Conservation (phyloP, 805 yeast genomes). For the Pichia ethanolica region DNA sequence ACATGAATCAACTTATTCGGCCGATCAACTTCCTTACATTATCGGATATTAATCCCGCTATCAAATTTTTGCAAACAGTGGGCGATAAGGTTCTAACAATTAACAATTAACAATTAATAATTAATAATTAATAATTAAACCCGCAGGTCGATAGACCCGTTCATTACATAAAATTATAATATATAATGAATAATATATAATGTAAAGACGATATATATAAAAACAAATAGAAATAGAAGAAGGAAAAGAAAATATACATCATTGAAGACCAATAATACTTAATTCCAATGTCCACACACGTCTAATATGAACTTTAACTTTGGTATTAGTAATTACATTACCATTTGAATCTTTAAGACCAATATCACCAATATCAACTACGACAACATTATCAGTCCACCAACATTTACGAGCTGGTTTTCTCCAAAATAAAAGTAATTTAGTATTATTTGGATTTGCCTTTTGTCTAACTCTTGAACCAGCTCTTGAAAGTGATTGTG, state of each 20-base stretch:
- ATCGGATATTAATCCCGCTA: too few relatives aligned
- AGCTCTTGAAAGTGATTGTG: slow-evolving; percentile 46
- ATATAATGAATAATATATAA: too few relatives aligned
- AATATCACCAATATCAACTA: slow-evolving; percentile 30
- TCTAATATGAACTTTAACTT: slow-evolving; percentile 72
- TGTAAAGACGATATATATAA: background rate
- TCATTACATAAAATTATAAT: too few relatives aligned
- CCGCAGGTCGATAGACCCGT: too few relatives aligned
- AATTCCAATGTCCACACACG: slow-evolving; percentile 96
- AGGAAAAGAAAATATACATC: background rate
- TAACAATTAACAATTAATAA: too few relatives aligned
- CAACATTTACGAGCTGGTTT: slow-evolving; percentile 98
- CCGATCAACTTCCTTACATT: too few relatives aligned
- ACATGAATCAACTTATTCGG: too few relatives aligned
- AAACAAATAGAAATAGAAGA: too few relatives aligned
- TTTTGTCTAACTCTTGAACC: slow-evolving; percentile 29
- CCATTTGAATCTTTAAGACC: slow-evolving; percentile 21
- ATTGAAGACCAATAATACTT: slow-evolving; percentile 79
- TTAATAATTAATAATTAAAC: too few relatives aligned
- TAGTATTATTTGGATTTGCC: slow-evolving; percentile 35
- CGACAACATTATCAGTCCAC: slow-evolving; percentile 74
- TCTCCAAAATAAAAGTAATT: slow-evolving; percentile 86
- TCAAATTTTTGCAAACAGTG: too few relatives aligned
- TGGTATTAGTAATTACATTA: slow-evolving; percentile 28
- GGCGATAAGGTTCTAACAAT: too few relatives aligned